Evolutionary conservation across 176 grass and related monocot species (phyloP).

Genomic region (Zoysia japonica): DNA sequence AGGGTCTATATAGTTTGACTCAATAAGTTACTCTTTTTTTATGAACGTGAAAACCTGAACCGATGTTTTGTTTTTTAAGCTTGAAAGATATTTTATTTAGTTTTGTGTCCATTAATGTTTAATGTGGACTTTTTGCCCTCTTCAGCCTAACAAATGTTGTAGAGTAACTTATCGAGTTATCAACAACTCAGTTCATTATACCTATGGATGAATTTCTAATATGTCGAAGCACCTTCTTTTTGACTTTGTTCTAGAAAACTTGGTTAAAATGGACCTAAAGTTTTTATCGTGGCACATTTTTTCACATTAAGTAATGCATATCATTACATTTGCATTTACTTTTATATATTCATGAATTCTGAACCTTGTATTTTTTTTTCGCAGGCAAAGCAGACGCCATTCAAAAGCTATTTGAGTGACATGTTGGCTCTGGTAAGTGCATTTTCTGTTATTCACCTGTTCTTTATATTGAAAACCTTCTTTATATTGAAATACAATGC

Average conservation of each 20-base stretch:
- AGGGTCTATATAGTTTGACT: not conserved
- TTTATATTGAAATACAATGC: not conserved
- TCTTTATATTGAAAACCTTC: not conserved
- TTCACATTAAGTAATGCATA: not conserved
- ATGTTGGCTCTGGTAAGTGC: slow-evolving; percentile 87
- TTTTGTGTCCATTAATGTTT: not conserved
- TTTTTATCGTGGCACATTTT: not conserved
- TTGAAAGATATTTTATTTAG: not conserved
- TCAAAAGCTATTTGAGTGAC: slow-evolving; percentile 74
- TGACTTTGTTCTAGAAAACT: not conserved
- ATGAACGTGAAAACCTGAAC: not conserved
- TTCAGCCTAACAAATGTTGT: slow-evolving; percentile 5
- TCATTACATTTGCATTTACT: not conserved
- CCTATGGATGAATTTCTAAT: slow-evolving; percentile 5
- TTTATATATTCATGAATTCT: not conserved
- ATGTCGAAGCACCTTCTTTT: not conserved
- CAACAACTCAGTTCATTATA: not conserved
- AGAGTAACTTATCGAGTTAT: not conserved
- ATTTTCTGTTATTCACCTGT: slow-evolving; percentile 15
- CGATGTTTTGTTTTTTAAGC: not conserved
- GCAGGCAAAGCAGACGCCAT: slow-evolving; percentile 84
- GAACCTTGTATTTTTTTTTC: slow-evolving; percentile 32
- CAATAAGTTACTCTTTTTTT: not conserved
- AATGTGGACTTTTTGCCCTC: not conserved
- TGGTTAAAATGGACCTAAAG: not conserved